Evolutionary conservation across 2,329 filamentous ascomycete genomes (phyloP), one percentile per base, ranked within the genome.

Genomic region (Epichloe scottii): DNA sequence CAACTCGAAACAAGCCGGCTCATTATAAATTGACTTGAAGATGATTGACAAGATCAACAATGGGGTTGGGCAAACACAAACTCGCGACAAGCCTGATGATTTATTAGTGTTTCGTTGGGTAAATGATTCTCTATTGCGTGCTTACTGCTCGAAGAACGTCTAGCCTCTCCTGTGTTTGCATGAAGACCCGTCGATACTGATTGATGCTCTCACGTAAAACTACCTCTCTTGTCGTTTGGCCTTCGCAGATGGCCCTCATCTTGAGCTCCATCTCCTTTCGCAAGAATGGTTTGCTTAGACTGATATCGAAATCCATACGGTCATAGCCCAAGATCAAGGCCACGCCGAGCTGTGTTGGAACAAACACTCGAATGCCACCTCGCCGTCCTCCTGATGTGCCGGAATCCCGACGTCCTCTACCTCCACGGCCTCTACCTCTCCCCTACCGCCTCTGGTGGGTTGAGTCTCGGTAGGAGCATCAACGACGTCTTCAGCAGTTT

Each of bases 181-280:
- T 74, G 68, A 91, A 98, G 14, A 96, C 88, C 49, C 83, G 81
- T 48, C 84, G 82, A 66, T 97, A 98, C 71, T 93, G 88, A 54
- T 84, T 79, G 51, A 98, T 73, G 63, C 86, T 95, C 66, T 95
- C 84, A 50, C 82, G 76, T 41, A 98, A 77, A 45, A 98, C 87
- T 19, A 80, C 78, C 50, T 79, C 76, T 61, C 81, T 84, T 35
- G 84, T 87, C 56, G 82, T 85, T 48, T 79, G 82, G 26, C 93
- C 93, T 53, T 91, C 89, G 68, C 93, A 97, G 52, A 98, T 96
- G 52, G 87, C 88, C 65, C 90, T 93, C 91, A 98, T 96, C 65
- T 89, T 88, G 55, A 89, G 71, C 68, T 98, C 93, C 89, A 96
- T 96, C 74, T 98, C 89, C 68, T 97, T 97, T 51, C 93, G 84